Conservation (phyloP, 1,139 yeast species). For the Saccharomyces hybrid region DNA sequence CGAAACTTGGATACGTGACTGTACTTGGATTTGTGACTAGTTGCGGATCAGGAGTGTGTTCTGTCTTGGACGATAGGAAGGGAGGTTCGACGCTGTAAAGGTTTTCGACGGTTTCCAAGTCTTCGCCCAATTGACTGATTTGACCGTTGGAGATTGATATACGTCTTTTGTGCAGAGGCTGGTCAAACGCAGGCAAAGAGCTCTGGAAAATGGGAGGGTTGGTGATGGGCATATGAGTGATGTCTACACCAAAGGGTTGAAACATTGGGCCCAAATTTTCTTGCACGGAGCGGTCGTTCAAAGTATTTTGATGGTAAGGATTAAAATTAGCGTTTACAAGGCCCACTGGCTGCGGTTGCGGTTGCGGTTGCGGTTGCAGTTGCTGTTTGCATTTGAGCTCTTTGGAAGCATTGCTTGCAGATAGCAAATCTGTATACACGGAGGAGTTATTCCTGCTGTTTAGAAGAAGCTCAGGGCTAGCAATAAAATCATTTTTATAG, state of each 20-base stretch:
- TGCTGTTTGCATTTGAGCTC: neutral
- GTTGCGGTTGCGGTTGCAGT: neutral
- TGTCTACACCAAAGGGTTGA: constrained; percentile 37
- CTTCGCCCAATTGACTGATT: constrained; percentile 51
- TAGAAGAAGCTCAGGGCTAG: neutral
- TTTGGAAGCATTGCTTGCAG: no score
- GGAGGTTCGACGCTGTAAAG: constrained; percentile 32
- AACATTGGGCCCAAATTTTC: constrained; percentile 34
- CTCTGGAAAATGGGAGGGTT: constrained; percentile 60
- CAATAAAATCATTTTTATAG: no score
- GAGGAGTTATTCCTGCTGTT: neutral
- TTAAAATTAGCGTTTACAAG: neutral
- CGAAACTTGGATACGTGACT: neutral
- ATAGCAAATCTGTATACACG: no score
- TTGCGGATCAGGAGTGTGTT: neutral
- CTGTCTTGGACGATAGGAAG: neutral
- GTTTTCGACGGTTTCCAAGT: constrained; percentile 23
- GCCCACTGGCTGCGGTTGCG: neutral
- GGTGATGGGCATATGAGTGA: constrained; percentile 47
- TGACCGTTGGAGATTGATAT: constrained; percentile 75
- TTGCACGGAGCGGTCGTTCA: constrained; percentile 36
- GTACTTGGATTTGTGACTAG: neutral
- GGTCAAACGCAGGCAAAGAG: constrained; percentile 40
- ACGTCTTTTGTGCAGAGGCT: constrained; percentile 43
- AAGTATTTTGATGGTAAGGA: constrained; percentile 26